Base-by-base conservation (phyloP, 352 stramenopile genomes). In the Blastocystis sp. region DNA sequence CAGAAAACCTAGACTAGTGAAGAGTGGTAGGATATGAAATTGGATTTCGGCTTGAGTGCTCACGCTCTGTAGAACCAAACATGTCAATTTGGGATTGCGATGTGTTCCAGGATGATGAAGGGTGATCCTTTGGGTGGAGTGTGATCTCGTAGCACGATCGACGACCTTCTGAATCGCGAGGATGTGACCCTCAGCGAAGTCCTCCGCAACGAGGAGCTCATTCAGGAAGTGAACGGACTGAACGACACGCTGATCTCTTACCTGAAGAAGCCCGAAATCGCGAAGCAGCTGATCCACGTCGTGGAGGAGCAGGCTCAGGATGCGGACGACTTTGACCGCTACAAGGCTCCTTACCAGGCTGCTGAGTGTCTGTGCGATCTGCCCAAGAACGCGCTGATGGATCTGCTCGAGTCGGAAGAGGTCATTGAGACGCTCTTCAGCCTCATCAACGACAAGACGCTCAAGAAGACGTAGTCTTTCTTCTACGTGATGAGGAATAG, bases 71-170 rank as follows among this genome's bases (percentile, higher is more conserved):
- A 85, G 74, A 55, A 67, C 12, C 24, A 26, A 69, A 50, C 50
- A 85, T 85, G 74, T 62, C 50, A 24, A 85, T 85, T 85, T 85
- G 74, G 74, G 74, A 85, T 85, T 85, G 74, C 45, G 74, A 39
- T 62, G 74, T 41, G 67, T 62, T 67, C 66, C 41, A 85, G 45
- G 55, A 85, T 85, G 74, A 85, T 16, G 74, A 85, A 33, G 50
- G 55, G 74, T 85, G 50, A 10, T 29, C 3, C 12, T 51, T 24
- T 10, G 55, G 45, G 21, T n/a, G 31, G 21, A 31, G 1, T 21
- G 2, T 85, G 13, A 85, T 50, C 31, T 26, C 2, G 13, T 85
- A 85, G 74, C 26, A 29, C 24, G 29, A 85, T 85, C 50, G 74
- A 85, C 51, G 26, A 31, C 70, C 74, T 85, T 29, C 74, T 85